A percentile compares a stretch with the other conserved stretches of the same genome.
Conservation (phyloP, 208 protist genomes). For the Acanthamoeba sp. region DNA sequence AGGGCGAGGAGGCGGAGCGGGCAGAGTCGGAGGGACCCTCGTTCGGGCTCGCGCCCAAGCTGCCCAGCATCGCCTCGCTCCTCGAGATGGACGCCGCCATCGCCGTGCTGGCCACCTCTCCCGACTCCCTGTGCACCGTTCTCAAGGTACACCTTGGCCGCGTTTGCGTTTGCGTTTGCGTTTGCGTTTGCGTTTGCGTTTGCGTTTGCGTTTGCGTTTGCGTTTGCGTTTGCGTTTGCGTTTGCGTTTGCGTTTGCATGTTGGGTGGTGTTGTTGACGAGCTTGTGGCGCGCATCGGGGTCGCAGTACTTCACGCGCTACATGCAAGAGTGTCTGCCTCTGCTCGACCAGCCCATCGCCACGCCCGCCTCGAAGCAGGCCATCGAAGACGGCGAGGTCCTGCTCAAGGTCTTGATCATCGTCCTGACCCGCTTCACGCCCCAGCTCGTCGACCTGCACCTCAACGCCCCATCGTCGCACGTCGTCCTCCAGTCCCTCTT, state of each 20-base stretch:
- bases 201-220: neutral
- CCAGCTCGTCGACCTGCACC: slow-evolving; percentile 30
- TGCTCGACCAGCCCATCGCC: slow-evolving; percentile 49
- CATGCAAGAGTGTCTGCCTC: slow-evolving; percentile 47
- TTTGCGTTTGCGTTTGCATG: neutral
- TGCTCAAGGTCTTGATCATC: slow-evolving; percentile 63
- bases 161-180: neutral
- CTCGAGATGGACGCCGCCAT: slow-evolving; percentile 31
- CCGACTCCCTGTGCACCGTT: neutral
- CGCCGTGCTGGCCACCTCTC: slow-evolving; percentile 18
- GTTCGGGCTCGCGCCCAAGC: slow-evolving; percentile 23
- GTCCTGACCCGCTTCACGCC: slow-evolving; percentile 42
- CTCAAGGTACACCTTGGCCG: neutral
- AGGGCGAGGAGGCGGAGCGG: neutral
- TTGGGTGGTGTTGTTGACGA: neutral
- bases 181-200: neutral
- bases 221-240: neutral
- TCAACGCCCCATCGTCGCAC: slow-evolving; percentile 10
- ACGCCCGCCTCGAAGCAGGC: slow-evolving; percentile 24
- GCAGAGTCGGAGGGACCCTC: neutral
- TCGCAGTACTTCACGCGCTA: slow-evolving; percentile 28
- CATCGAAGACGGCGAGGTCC: slow-evolving; percentile 40
- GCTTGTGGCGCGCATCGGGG: neutral
- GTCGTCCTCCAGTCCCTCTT: slow-evolving; percentile 39
- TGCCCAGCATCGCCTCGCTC: slow-evolving; percentile 7